Evolutionary conservation across 2,329 filamentous ascomycete species (phyloP), one percentile per base, ranked within the genome.

Genomic region (Venturia oleaginea): DNA sequence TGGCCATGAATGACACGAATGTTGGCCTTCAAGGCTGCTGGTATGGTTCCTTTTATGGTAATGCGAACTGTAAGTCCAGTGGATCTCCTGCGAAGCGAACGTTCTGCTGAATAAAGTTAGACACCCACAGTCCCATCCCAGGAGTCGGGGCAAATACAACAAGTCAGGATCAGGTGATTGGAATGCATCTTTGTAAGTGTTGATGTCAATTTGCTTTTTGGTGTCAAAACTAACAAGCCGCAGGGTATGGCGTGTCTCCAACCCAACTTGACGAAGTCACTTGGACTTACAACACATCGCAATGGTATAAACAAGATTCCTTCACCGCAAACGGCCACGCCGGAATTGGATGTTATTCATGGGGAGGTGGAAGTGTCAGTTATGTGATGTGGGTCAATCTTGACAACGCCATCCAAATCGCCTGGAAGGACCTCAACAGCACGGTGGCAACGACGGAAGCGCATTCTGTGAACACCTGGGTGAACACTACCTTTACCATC

Each of bases 351-450:
- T 79, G 77, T 66, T 79, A 77, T 66, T 74, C 72, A 22, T 79
- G 77, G 77, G 76, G 74, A 17, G 68, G 69, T 2, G 71, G 73
- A 7, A 74, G 72, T 2, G 72, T 73, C 0, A 75, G 74, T 10
- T 79, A 80, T 66, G 73, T 76, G 22, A 78, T 79, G 76, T 71
- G 79, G 64, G 73, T 76, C 17, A 76, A 77, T 64, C 64, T 71
- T 15, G 42, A 75, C 5, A 75, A 77, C 65, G 70, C 71, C 4
- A 71, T 76, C 1, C 75, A 79, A 60, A 71, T 79, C 38, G 78
- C 72, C 68, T 80, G 78, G 78, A 78, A 76, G 67, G 77, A 80
- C 64, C 75, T 74, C 2, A 75, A 78, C 65, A 71, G 68, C 6
- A 76, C 69, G 5, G 61, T 69, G 3, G 66, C 67, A 0, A 69